Percentiles rank a stretch among this genome's conserved stretches.
Evolutionary conservation across 2,329 filamentous ascomycete species (phyloP).

Genomic region (Cadophora sp.): DNA sequence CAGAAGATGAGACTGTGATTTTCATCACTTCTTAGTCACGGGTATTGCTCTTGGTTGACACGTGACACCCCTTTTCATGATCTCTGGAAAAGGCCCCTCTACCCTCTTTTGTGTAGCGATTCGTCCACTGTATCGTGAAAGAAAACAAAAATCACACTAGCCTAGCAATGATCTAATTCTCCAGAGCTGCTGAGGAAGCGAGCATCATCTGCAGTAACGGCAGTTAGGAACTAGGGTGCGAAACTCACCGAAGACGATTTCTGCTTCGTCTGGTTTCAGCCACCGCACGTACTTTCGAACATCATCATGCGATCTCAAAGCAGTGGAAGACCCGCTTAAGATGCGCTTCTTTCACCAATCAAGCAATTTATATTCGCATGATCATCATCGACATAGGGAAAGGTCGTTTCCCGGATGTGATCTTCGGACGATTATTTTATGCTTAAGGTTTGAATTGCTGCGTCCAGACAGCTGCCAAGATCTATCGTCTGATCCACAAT

Average conservation of each 20-base stretch:
- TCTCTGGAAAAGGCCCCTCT: not conserved
- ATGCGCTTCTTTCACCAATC: not conserved
- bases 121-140: not conserved
- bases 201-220: constrained; percentile 4
- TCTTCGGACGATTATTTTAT: constrained; percentile 16
- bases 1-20: too few species aligned
- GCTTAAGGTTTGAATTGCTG: not conserved
- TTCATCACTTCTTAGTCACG: too few species aligned
- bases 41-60: not conserved
- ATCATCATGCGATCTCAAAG: not conserved
- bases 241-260: constrained; percentile 12
- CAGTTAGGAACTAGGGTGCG: constrained; percentile 1
- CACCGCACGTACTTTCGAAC: constrained; percentile 4
- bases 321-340: not conserved
- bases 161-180: not conserved
- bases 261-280: constrained; percentile 17
- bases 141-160: not conserved
- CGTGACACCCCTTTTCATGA: not conserved
- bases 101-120: not conserved
- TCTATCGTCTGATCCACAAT: constrained; percentile 5
- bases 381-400: not conserved
- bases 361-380: not conserved
- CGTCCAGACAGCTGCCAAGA: not conserved
- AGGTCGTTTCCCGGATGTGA: not conserved
- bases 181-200: not conserved